These are phyloP conservation scores for Madurella mycetomatis DNA, from an alignment of 2,329 filamentous ascomycete species.

Conservation along the genomic window DNA sequence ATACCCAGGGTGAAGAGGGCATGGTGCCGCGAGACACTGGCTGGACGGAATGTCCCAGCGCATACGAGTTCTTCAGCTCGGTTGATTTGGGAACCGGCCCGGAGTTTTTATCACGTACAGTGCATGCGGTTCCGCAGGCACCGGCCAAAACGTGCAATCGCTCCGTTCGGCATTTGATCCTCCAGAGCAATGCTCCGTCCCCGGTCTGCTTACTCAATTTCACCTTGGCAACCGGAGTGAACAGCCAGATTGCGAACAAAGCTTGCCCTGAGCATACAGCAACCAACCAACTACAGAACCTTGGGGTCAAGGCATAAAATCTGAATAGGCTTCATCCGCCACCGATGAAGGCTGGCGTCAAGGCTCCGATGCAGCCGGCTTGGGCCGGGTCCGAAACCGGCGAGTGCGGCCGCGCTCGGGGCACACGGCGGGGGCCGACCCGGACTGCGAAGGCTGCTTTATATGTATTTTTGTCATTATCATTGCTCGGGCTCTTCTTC, in stretches of 20 bases:
- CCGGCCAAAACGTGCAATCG: too few relatives aligned
- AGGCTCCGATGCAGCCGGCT: background rate
- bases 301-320: background rate
- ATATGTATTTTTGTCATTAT: slow-evolving; percentile 12
- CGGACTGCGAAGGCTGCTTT: background rate
- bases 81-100: too few relatives aligned
- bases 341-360: slow-evolving; percentile 6
- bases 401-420: background rate
- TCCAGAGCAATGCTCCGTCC: background rate
- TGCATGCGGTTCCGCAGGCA: too few relatives aligned
- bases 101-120: background rate
- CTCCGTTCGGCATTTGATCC: background rate
- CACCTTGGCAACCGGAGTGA: background rate
- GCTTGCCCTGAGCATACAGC: too few relatives aligned
- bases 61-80: too few relatives aligned
- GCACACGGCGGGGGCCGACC: background rate
- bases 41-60: too few relatives aligned
- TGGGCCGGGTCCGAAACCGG: background rate
- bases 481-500: slow-evolving; percentile 27
- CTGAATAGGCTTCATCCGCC: background rate
- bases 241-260: background rate
- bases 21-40: background rate
- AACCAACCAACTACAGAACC: background rate
- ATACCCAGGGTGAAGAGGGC: background rate
- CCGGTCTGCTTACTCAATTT: background rate